phyloP scores from a whole-genome alignment of 345 rosid species.

The Heritiera fomes region DNA sequence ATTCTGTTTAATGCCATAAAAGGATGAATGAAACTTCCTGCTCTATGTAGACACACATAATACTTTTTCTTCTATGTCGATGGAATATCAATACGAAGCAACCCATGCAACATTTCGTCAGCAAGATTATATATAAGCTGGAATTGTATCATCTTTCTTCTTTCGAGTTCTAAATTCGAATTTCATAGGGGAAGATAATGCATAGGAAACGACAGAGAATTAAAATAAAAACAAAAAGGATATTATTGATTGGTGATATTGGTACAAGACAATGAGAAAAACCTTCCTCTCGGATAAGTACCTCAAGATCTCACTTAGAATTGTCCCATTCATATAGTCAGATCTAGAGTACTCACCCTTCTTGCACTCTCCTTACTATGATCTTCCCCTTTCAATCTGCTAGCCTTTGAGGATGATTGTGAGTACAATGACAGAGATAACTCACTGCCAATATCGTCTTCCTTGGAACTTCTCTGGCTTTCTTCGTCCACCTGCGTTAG shows the following conservation, averaged over 20 bases:
- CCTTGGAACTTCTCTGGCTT: conserved; percentile 18
- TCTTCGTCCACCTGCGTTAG: conserved; percentile 28
- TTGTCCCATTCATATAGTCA: conserved; percentile 84
- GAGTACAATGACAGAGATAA: conserved; percentile 59
- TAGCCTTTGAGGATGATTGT: conserved; percentile 43
- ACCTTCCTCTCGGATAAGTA: conserved; percentile 49
- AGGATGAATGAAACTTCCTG: neutral
- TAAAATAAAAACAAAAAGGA: neutral
- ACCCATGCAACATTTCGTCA: neutral
- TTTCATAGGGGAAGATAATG: neutral
- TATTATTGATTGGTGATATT: neutral
- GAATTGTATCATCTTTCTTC: neutral
- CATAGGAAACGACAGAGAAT: neutral
- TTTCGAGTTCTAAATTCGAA: neutral
- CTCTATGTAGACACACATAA: neutral
- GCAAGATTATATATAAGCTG: neutral
- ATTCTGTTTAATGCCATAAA: conserved; percentile 3
- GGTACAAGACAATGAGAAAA: conserved; percentile 16
- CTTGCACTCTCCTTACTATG: conserved; percentile 34
- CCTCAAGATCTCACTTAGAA: conserved; percentile 97
- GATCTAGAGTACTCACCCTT: conserved; percentile 91
- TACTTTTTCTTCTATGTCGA: neutral
- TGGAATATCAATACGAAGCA: neutral
- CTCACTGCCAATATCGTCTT: conserved; percentile 39
- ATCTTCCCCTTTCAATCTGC: conserved; percentile 38